These are phyloP conservation scores for Monosporozyma solicola DNA, from an alignment of 805 yeast genomes.

Conservation along the genomic window DNA sequence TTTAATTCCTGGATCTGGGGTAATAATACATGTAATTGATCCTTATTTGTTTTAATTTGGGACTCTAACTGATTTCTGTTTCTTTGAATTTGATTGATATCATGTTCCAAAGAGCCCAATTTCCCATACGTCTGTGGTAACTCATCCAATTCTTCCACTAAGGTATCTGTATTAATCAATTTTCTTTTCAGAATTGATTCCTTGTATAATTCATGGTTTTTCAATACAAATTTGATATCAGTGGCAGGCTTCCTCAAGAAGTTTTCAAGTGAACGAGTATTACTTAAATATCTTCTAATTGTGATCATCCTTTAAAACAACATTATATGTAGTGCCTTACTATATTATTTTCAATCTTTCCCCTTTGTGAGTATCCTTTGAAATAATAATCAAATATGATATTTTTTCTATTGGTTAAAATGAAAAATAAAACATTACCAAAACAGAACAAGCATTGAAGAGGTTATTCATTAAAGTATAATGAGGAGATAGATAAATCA, in stretches of 20 bases:
- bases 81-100: conserved; percentile 24
- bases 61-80: conserved; percentile 25
- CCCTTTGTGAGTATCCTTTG: not conserved
- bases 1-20: conserved; percentile 20
- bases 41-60: conserved; percentile 16
- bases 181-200: conserved; percentile 24
- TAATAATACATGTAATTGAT: not conserved
- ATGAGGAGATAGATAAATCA: too few species aligned
- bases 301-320: not conserved
- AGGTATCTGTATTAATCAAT: conserved; percentile 15
- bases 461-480: too few species aligned
- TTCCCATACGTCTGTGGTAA: conserved; percentile 24
- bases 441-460: too few species aligned
- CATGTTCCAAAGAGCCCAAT: conserved; percentile 12
- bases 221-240: conserved; percentile 19
- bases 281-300: not conserved
- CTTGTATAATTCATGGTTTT: conserved; percentile 12
- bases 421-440: too few species aligned
- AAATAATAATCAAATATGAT: not conserved
- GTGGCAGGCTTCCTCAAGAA: conserved; percentile 21
- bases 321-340: not conserved
- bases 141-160: conserved; percentile 19
- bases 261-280: not conserved
- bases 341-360: not conserved
- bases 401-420: too few species aligned